Evolutionary conservation across 1,284 basidiomycete species (phyloP).

Genomic region (Leccinum fuscescens): DNA sequence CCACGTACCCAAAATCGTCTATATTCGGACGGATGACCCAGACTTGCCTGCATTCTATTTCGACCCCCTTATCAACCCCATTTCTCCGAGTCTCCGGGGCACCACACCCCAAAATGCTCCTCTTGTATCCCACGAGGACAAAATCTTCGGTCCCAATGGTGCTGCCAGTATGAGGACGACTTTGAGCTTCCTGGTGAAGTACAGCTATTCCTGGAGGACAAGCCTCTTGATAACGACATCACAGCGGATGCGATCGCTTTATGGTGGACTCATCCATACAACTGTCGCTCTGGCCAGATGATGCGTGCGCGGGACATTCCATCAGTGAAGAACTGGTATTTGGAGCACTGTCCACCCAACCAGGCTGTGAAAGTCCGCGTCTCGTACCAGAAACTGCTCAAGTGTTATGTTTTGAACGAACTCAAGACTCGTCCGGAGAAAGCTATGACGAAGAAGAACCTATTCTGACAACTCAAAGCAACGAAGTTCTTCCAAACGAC

Average conservation of each 20-base stretch:
- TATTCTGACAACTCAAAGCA: constrained; percentile 94
- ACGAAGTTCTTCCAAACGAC: constrained; percentile 99
- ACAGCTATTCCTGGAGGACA: constrained; percentile 81
- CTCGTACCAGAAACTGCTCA: constrained; percentile 98
- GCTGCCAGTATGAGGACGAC: constrained; percentile 72
- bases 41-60: constrained; percentile 99
- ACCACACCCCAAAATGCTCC: constrained; percentile 81
- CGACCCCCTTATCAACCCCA: constrained; percentile 96
- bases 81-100: constrained; percentile 73
- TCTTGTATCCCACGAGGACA: constrained; percentile 82
- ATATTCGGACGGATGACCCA: constrained; percentile 98
- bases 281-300: constrained; percentile 88
- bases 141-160: constrained; percentile 83
- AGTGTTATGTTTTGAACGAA: constrained; percentile 95
- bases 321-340: constrained; percentile 95
- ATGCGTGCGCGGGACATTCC: constrained; percentile 94
- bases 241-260: constrained; percentile 97
- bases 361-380: constrained; percentile 98
- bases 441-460: constrained; percentile 96
- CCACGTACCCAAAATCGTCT: constrained; percentile 95
- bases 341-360: constrained; percentile 96
- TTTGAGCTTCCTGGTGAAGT: constrained; percentile 86
- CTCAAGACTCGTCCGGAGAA: constrained; percentile 88
- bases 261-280: constrained; percentile 99
- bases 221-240: constrained; percentile 84